Conservation (phyloP, 2,329 filamentous ascomycete species). For the Arthrobotrys sphaeroides region DNA sequence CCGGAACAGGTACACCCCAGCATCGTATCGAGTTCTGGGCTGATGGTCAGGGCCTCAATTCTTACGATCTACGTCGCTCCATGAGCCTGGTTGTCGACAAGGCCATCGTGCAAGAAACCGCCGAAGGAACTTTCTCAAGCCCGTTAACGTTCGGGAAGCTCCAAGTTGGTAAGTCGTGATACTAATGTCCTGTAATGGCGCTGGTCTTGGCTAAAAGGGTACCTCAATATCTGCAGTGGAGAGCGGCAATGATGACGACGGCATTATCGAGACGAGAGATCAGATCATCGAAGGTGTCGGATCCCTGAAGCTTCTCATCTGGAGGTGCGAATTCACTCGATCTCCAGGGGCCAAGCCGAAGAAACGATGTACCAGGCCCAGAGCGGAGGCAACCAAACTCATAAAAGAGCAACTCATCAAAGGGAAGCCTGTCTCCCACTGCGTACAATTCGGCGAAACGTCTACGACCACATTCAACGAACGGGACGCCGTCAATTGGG, state of each 20-base stretch:
- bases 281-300: background rate
- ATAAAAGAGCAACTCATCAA: conserved; percentile 3
- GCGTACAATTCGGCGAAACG: background rate
- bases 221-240: too few species aligned
- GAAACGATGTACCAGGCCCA: too few species aligned
- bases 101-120: background rate
- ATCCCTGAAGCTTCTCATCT: too few species aligned
- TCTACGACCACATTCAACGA: background rate
- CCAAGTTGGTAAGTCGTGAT: background rate
- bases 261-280: background rate
- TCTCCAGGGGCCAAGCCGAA: background rate
- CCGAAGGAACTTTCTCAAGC: background rate
- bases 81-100: background rate
- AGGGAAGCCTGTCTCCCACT: conserved; percentile 8
- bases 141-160: background rate
- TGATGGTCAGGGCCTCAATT: background rate
- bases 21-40: background rate
- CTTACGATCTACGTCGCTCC: background rate
- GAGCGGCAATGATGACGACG: background rate
- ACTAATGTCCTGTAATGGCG: too few species aligned
- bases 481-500: background rate
- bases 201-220: background rate
- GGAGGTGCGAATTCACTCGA: background rate
- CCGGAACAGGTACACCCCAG: background rate
- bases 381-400: background rate